Base-by-base conservation (phyloP, 2,329 filamentous ascomycete species). In the Bipolaris gigantea region DNA sequence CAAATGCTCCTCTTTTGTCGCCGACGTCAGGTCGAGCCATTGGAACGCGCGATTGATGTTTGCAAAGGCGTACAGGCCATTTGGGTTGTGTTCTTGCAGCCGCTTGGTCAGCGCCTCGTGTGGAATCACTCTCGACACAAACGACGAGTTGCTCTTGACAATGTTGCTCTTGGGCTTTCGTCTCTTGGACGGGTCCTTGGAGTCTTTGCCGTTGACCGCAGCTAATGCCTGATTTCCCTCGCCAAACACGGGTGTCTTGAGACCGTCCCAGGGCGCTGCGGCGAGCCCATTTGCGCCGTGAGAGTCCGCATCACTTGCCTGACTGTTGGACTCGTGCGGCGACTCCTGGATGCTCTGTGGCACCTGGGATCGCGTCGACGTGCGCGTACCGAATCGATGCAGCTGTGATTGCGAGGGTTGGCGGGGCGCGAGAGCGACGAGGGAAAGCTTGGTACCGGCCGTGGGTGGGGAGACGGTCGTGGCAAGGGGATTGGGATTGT, bases 91-190 rank as follows among this genome's bases (percentile, higher is more conserved):
- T 30, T 97, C 94, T 44, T 85, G 83, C 59, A 97, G 75, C 60
- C 89, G 87, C 75, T 94, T 96, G 19, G 83, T 82, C 50, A 95
- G 75, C 4, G 82, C 82, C 66, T 99, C 94, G 67, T 96, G 90
- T 15, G 92, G 87, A 60, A 97, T 96, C 30, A 97, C 93, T 50
- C 94, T 82, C n/a, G 93, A 97, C 27, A 99, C 94, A 71, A 97
- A 99, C 0, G 93, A 96, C 9, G 94, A 99, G 75, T 96, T 97
- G 77, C 92, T 97, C 80, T 99, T 99, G 48, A 93, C 87, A 74
- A 99, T 94, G 74, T 95, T 97, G 76, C 93, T 97, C 81, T 97
- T 99, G 2, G 94, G 94, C 74, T 99, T 99, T 69, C 88, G 85
- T 72, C 86, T 84, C 80, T 97, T 97, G 21, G 79, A 71, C 9